Evolutionary conservation across 2,329 filamentous ascomycete species (phyloP).

Genomic region (Chaetothyriales sp.): DNA sequence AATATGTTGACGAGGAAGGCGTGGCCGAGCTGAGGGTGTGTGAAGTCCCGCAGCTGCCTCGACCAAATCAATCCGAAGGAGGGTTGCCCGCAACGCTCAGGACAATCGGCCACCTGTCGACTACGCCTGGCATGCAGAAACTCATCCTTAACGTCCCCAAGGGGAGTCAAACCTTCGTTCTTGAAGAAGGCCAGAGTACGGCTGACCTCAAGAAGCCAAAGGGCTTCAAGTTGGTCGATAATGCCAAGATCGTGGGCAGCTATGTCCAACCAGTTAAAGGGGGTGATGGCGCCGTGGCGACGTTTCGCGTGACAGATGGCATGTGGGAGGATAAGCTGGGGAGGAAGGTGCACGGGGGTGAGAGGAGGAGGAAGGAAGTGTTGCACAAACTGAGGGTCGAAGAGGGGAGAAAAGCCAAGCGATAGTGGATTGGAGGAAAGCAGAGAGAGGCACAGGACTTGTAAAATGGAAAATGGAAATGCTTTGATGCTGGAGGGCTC

Average conservation of each 20-base stretch:
- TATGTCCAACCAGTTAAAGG: conserved; percentile 57
- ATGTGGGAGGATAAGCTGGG: conserved; percentile 86
- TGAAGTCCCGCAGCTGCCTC: conserved; percentile 35
- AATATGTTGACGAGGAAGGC: conserved; percentile 50
- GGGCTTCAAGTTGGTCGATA: conserved; percentile 55
- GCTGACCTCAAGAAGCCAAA: conserved; percentile 41
- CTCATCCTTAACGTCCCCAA: conserved; percentile 48
- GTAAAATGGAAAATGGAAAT: neutral
- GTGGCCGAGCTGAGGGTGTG: conserved; percentile 45
- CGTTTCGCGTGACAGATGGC: conserved; percentile 62
- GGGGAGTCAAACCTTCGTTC: conserved; percentile 42
- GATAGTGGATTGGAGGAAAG: neutral
- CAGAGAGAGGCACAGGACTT: no score
- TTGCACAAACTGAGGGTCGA: conserved; percentile 71
- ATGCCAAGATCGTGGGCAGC: conserved; percentile 59
- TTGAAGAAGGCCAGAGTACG: conserved; percentile 27
- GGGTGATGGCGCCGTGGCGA: conserved; percentile 44
- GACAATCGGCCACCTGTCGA: conserved; percentile 21
- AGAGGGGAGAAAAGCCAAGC: conserved; percentile 45
- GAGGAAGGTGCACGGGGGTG: conserved; percentile 89
- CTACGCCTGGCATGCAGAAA: conserved; percentile 42
- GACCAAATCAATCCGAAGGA: conserved; percentile 24
- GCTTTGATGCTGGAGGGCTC: neutral
- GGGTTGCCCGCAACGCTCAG: conserved; percentile 13
- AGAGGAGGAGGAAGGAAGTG: conserved; percentile 74